Conservation (phyloP, 257 asterid species). For the Ballota nigra region DNA sequence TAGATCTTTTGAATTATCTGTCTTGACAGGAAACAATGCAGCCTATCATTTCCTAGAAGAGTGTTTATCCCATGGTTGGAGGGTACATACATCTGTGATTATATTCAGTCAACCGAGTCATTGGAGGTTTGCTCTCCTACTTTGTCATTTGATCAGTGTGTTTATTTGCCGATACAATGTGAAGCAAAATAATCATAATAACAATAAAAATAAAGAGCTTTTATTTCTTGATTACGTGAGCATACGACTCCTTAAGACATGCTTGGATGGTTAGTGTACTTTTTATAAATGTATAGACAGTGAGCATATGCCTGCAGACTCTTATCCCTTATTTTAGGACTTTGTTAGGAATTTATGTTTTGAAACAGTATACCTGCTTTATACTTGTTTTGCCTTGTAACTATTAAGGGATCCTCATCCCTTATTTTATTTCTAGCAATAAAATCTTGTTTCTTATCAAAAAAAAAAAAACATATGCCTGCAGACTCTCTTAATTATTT, state of each 20-base stretch:
- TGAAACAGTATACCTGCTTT: too few species aligned
- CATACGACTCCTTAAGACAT: background rate
- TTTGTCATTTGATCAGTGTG: background rate
- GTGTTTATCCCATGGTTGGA: constrained; percentile 90
- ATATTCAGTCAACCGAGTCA: constrained; percentile 73
- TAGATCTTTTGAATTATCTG: constrained; percentile 19
- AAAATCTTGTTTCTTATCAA: too few species aligned
- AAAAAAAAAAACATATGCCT: too few species aligned
- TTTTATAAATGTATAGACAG: background rate
- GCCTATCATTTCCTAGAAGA: constrained; percentile 74
- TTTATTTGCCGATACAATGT: background rate
- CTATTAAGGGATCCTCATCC: too few species aligned
- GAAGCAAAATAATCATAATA: background rate
- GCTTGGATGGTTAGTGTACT: constrained; percentile 7
- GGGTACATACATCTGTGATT: constrained; percentile 79
- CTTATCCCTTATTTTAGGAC: too few species aligned
- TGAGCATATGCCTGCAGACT: background rate
- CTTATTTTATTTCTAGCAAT: too few species aligned
- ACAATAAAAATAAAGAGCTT: background rate
- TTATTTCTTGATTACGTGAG: constrained; percentile 3
- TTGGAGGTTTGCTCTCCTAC: constrained; percentile 59
- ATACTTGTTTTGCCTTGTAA: too few species aligned
- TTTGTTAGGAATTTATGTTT: too few species aligned
- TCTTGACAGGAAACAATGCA: constrained; percentile 53
- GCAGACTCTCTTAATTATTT: background rate